phyloP scores from a whole-genome alignment of 2,329 filamentous ascomycete species.

The Fusarium torulosum region DNA sequence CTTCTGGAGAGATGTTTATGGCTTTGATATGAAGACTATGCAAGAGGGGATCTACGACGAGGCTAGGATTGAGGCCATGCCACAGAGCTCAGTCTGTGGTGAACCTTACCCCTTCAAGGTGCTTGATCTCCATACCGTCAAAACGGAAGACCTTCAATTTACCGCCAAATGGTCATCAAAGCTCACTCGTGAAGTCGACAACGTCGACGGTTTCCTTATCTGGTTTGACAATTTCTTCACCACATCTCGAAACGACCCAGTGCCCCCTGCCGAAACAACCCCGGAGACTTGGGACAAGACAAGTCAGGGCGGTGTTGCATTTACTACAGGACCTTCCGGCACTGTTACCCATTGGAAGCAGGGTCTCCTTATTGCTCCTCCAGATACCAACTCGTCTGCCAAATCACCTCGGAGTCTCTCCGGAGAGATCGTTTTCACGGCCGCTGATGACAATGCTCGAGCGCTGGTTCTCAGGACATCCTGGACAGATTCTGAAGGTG shows the following conservation, averaged over 20 bases:
- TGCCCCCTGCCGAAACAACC: slow-evolving; percentile 65
- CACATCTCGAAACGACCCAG: slow-evolving; percentile 65
- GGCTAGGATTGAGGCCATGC: slow-evolving; percentile 80
- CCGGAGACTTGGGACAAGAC: slow-evolving; percentile 72
- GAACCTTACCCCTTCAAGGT: slow-evolving; percentile 75
- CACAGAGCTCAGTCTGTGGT: slow-evolving; percentile 70
- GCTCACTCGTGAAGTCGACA: slow-evolving; percentile 71
- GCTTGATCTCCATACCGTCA: slow-evolving; percentile 81
- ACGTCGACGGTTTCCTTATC: slow-evolving; percentile 86
- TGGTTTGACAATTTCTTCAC: slow-evolving; percentile 98
- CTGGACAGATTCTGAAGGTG: slow-evolving; percentile 66
- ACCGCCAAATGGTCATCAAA: slow-evolving; percentile 73
- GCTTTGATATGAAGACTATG: slow-evolving; percentile 95
- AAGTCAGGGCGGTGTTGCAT: slow-evolving; percentile 75
- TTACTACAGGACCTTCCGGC: slow-evolving; percentile 85
- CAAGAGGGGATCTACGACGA: slow-evolving; percentile 84
- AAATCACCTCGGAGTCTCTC: slow-evolving; percentile 67
- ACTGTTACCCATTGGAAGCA: slow-evolving; percentile 93
- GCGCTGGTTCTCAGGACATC: slow-evolving; percentile 73
- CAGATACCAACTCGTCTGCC: slow-evolving; percentile 62
- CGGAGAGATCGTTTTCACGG: slow-evolving; percentile 78
- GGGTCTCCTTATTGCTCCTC: slow-evolving; percentile 78
- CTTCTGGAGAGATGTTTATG: slow-evolving; percentile 94
- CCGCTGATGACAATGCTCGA: slow-evolving; percentile 76
- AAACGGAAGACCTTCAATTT: slow-evolving; percentile 80